Base-by-base conservation (phyloP, 2,329 filamentous ascomycete genomes). In the Trichoderma citrinoviride region DNA sequence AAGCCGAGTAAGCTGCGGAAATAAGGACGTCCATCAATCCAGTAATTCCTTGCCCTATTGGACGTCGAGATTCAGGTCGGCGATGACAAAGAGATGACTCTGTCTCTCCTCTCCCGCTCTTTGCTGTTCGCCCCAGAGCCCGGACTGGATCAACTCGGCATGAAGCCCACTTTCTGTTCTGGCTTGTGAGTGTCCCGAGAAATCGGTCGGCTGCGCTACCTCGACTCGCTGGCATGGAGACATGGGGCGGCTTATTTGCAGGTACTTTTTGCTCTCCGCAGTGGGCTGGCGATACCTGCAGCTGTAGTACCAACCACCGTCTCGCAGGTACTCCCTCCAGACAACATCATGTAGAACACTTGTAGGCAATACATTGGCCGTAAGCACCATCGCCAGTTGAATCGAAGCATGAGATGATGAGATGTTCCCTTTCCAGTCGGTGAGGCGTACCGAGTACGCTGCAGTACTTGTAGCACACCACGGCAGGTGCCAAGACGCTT, bases 131-230 rank as follows among this genome's bases (percentile, higher is more conserved):
- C 17, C n/a, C 25, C n/a, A 15, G 43, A 29, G 7, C 14, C 47
- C 3, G 25, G 53, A 23, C 19, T 40, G 12, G 23, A 44, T 27
- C 46, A 49, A 53, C 33, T 37, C 10, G 33, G 12, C 33, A 37
- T 37, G 33, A 37, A 21, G n/a, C 58, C 58, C 58, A 61, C 58
- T 43, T 61, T 61, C 37, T 8, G 7, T 29, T 7, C 8, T n/a
- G 23, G 23, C 23, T 53, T 17, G 8, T 41, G 58, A 61, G 58
- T 37, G 58, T 53, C 47, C 58, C 58, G 58, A 49, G 21, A 52
- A 43, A 23, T 44, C 47, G 58, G 46, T 61, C 53, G 37, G 47
- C n/a, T 44, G 47, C 44, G 25, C 25, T 53, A 62, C 60, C 7
- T 54, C 40, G 19, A 37, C 6, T 23, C 37, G 49, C 27, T 14